Evolutionary conservation across 768 basidiomycete species (phyloP), one percentile per base, ranked within the genome.

Genomic region (Boletus rubropictus): DNA sequence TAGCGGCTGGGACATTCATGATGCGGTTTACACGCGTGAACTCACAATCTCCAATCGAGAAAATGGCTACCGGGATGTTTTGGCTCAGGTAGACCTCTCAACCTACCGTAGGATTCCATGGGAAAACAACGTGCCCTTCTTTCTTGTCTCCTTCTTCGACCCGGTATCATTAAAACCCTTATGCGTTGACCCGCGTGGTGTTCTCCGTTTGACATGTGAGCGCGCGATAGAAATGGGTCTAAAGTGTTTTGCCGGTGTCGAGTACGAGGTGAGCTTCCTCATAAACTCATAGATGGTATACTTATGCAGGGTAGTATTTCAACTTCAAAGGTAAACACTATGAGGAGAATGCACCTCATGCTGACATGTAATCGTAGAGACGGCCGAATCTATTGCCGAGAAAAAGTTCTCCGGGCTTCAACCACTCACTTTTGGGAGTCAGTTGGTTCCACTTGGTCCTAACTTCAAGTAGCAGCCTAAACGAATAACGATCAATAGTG

Each of bases 1-100:
- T 54, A 91, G 85, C 51, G 89, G 87, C 39, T 92, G 90, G 94
- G 89, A 95, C 65, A 82, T 97, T 14, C 91, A 97, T 55, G 96
- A 98, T 62, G 53, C 75, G 0, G 79, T 88, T 4, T 97, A 98
- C 69, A 75, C 81, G 5, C 77, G 76, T 20, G 96, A 98, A 66
- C 80, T 98, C 10, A 72, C 84, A 12, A 87, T 99, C 50, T 94
- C 93, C 20, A 97, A 96, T 70, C 81, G 78, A 61, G 78, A 77
- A 20, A 99, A 98, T 55, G 96, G 96, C 1, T 98, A 93, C 69
- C 79, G 82, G 5, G 96, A 99, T 62, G 68, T 99, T 39, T 68
- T 88, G 31, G 96, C 96, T 7, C 67, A 73, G 27, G 86, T 99
- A 50, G 95, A 98, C 65, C 74, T 96, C 14, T 79, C 84, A 1